A percentile compares a stretch with the other conserved stretches of the same genome.
phyloP scores from a whole-genome alignment of 495 filamentous ascomycete species.

The Penicillium manginii region DNA sequence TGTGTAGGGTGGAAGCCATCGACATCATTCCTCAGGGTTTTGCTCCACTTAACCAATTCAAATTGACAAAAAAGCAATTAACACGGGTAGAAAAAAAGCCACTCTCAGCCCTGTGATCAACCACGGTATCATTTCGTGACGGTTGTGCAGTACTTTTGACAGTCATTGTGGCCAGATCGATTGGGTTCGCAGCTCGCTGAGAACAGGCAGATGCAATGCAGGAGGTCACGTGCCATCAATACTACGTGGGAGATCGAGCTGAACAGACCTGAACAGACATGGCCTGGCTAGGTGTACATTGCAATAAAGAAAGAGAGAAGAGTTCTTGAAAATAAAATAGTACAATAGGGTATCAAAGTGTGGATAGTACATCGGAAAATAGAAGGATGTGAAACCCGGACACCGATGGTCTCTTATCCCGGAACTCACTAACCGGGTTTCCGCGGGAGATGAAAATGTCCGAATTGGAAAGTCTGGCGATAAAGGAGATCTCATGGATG shows the following conservation, averaged over 20 bases:
- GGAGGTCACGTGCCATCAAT: conserved; percentile 3
- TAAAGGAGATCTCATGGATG: background rate
- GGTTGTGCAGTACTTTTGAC: conserved; percentile 3
- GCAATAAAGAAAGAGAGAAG: background rate
- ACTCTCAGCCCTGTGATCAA: background rate
- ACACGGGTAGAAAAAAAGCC: background rate
- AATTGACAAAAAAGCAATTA: background rate
- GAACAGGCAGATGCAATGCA: conserved; percentile 4
- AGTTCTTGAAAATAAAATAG: conserved; percentile 4
- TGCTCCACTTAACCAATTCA: background rate
- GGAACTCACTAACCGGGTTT: background rate
- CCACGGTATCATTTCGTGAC: background rate
- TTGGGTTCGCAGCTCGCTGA: background rate
- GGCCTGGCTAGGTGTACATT: background rate
- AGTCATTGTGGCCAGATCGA: conserved; percentile 1
- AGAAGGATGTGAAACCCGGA: background rate
- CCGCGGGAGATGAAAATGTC: background rate
- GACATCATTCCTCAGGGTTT: too few species aligned
- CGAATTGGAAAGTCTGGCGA: background rate
- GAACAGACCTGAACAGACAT: background rate
- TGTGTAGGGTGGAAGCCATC: too few species aligned
- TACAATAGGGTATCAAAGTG: conserved; percentile 24
- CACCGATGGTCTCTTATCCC: background rate
- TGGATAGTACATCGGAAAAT: conserved; percentile 13
- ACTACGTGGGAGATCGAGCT: background rate